Evolutionary conservation across 345 rosid genomes (phyloP).

Genomic region (Mallotus nudiflorus): DNA sequence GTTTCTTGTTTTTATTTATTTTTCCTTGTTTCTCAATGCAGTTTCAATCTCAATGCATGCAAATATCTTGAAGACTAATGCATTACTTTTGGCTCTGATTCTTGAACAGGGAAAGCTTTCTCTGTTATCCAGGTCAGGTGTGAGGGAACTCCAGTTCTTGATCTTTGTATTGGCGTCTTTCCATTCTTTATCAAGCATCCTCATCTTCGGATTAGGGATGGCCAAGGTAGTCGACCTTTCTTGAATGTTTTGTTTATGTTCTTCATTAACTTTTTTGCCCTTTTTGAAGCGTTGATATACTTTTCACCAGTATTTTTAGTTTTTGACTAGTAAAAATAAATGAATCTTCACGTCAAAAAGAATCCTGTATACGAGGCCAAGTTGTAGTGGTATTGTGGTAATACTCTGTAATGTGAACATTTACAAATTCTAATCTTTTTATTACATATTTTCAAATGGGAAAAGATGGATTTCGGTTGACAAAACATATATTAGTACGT

Average conservation of each 20-base stretch:
- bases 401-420: not conserved
- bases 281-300: too few species aligned
- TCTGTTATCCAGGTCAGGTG: constrained; percentile 47
- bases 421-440: not conserved
- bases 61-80: not conserved
- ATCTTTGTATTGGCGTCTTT: constrained; percentile 56
- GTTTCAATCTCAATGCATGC: too few species aligned
- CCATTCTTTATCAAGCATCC: constrained; percentile 47
- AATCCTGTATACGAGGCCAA: not conserved
- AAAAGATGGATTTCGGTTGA: constrained; percentile 21
- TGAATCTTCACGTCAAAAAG: not conserved
- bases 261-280: not conserved
- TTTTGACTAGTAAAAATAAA: not conserved
- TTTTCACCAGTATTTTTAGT: not conserved
- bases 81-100: not conserved
- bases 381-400: not conserved
- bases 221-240: constrained; percentile 48
- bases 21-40: too few species aligned
- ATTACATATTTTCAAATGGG: not conserved
- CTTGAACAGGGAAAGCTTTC: constrained; percentile 52
- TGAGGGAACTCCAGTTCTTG: constrained; percentile 48
- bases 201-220: constrained; percentile 58
- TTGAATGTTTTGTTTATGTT: too few species aligned
- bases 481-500: not conserved
- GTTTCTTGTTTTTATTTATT: not conserved